phyloP scores from a whole-genome alignment of 768 basidiomycete genomes.

The Rhizopogon salebrosus region DNA sequence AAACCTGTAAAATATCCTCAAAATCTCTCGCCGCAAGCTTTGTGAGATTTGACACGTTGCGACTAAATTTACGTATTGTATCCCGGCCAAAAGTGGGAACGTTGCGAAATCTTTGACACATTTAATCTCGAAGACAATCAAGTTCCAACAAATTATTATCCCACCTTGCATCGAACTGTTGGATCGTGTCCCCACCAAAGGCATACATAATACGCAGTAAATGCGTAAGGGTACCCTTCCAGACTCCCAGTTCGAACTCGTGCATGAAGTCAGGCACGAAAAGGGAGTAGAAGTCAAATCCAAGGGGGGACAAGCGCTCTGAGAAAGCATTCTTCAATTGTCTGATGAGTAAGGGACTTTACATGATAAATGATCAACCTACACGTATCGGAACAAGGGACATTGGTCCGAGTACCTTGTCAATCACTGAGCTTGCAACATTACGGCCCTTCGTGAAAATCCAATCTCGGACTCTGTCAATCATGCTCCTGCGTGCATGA shows the following conservation, averaged over 20 bases:
- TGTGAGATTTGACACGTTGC: conserved; percentile 12
- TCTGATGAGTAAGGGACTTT: too few species aligned
- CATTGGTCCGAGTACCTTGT: neutral
- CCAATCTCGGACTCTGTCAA: conserved; percentile 3
- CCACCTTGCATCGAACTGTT: neutral
- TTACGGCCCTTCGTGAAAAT: conserved; percentile 4
- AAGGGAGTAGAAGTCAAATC: conserved; percentile 19
- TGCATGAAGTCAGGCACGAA: conserved; percentile 33
- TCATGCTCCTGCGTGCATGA: neutral
- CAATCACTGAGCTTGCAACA: neutral
- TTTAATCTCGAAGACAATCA: neutral
- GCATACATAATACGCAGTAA: conserved; percentile 27
- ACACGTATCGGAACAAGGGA: neutral
- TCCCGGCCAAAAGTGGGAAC: conserved; percentile 9
- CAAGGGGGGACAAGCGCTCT: conserved; percentile 5
- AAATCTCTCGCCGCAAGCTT: conserved; percentile 9
- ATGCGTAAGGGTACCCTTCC: conserved; percentile 31
- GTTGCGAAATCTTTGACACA: conserved; percentile 5
- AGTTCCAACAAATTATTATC: neutral
- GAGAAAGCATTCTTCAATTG: conserved; percentile 25
- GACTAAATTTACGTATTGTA: conserved; percentile 1
- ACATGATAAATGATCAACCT: neutral
- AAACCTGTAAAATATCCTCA: conserved; percentile 8
- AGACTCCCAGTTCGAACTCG: conserved; percentile 32
- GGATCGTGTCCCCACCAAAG: neutral